phyloP scores from a whole-genome alignment of 2,329 filamentous ascomycete genomes.

The Juglanconis oblonga region DNA sequence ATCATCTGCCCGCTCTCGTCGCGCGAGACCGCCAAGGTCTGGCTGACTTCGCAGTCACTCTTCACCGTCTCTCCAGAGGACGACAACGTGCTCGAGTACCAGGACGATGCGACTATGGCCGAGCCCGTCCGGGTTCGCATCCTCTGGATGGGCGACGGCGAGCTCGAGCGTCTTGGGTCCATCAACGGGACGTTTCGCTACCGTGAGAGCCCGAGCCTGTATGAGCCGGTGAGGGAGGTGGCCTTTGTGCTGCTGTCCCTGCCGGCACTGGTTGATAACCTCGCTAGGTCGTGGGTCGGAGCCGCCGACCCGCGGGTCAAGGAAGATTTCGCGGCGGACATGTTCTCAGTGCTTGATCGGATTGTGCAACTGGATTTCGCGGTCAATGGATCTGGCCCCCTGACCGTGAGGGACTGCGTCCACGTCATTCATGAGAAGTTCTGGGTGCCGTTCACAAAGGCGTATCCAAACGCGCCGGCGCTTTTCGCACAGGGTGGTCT shows the following conservation, averaged over 20 bases:
- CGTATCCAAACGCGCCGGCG: slow-evolving; percentile 23
- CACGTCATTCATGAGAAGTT: slow-evolving; percentile 20
- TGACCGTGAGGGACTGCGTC: slow-evolving; percentile 16
- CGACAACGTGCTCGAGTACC: slow-evolving; percentile 41
- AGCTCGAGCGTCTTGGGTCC: not conserved
- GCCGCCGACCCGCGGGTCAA: slow-evolving; percentile 14
- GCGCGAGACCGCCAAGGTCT: slow-evolving; percentile 35
- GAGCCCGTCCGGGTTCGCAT: slow-evolving; percentile 30
- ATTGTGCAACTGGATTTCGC: slow-evolving; percentile 23
- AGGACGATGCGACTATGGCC: slow-evolving; percentile 29
- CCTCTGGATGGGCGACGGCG: slow-evolving; percentile 32
- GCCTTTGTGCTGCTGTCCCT: slow-evolving; percentile 30
- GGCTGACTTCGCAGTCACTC: slow-evolving; percentile 34
- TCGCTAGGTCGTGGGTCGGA: slow-evolving; percentile 32
- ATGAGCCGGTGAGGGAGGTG: not conserved
- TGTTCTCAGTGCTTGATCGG: slow-evolving; percentile 34
- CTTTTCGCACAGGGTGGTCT: slow-evolving; percentile 31
- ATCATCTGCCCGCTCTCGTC: slow-evolving; percentile 39
- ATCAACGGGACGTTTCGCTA: not conserved
- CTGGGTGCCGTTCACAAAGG: slow-evolving; percentile 21
- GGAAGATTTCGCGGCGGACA: slow-evolving; percentile 26
- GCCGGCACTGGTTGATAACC: slow-evolving; percentile 31
- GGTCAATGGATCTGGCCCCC: slow-evolving; percentile 18
- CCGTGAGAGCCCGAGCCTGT: not conserved
- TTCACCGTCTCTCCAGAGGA: slow-evolving; percentile 25